These are phyloP conservation scores for Phalaenopsis aphrodite DNA, from an alignment of 106 monocot genomes.

Conservation along the genomic window DNA sequence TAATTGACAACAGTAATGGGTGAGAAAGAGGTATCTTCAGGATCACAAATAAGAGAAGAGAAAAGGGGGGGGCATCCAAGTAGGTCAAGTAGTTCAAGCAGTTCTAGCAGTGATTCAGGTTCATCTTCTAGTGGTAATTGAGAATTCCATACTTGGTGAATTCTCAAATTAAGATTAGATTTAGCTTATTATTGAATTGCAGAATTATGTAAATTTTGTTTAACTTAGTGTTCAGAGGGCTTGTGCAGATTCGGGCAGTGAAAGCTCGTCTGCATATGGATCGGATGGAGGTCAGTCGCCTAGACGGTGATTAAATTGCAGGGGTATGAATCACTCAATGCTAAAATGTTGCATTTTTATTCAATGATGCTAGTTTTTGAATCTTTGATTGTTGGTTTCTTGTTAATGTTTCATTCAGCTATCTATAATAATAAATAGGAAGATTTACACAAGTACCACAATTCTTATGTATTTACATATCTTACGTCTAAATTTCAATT, in stretches of 20 bases:
- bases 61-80: slow-evolving; percentile 29
- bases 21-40: slow-evolving; percentile 24
- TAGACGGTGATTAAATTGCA: slow-evolving; percentile 16
- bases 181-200: neutral
- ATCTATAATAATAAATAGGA: neutral
- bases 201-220: neutral
- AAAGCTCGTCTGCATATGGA: slow-evolving; percentile 51
- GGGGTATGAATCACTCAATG: slow-evolving; percentile 2
- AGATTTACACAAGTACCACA: no score
- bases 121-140: slow-evolving; percentile 54
- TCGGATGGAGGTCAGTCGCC: slow-evolving; percentile 37
- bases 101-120: slow-evolving; percentile 65
- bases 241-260: slow-evolving; percentile 54
- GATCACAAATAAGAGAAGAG: slow-evolving; percentile 30
- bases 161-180: neutral
- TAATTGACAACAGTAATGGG: slow-evolving; percentile 16
- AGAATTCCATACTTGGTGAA: neutral
- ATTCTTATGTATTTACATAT: no score
- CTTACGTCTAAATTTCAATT: no score
- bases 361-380: neutral
- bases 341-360: neutral
- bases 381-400: neutral
- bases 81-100: slow-evolving; percentile 53
- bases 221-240: neutral
- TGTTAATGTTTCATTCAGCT: neutral